phyloP scores from a whole-genome alignment of 2,329 filamentous ascomycete species.

The Verticillium klebahnii region DNA sequence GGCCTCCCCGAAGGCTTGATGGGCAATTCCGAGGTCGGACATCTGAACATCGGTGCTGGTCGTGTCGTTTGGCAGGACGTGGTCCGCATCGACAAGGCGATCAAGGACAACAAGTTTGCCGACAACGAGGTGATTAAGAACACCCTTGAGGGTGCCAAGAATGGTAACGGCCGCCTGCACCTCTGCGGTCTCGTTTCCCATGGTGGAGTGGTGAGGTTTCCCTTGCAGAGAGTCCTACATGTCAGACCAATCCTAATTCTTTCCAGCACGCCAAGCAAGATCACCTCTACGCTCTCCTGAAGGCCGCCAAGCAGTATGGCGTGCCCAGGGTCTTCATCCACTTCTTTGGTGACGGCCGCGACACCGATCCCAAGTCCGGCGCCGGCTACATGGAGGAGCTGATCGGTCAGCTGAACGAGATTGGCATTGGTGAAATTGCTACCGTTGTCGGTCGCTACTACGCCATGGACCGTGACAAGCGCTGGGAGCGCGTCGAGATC shows the following conservation, averaged over 20 bases:
- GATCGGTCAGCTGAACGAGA: constrained; percentile 73
- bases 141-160: constrained; percentile 54
- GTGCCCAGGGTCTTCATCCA: constrained; percentile 95
- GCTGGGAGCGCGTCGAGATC: constrained; percentile 92
- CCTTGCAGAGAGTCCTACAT: too few relatives aligned
- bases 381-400: constrained; percentile 84
- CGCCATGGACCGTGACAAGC: constrained; percentile 99
- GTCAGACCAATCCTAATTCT: too few relatives aligned
- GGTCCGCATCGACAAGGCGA: constrained; percentile 89
- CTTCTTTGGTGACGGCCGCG: constrained; percentile 97
- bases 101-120: constrained; percentile 29
- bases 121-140: too few relatives aligned
- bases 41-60: constrained; percentile 96
- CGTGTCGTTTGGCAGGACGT: constrained; percentile 98
- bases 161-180: constrained; percentile 87
- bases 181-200: constrained; percentile 89
- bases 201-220: constrained; percentile 70
- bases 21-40: constrained; percentile 98
- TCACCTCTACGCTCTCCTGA: constrained; percentile 82
- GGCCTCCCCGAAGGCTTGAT: constrained; percentile 95
- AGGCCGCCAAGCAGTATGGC: constrained; percentile 82
- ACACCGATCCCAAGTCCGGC: constrained; percentile 95
- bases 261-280: constrained; percentile 83
- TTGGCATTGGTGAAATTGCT: constrained; percentile 81
- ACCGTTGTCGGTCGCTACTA: constrained; percentile 96